Base-by-base conservation (phyloP, 371 early-diverging fungal species). In the Mortierella sp. region DNA sequence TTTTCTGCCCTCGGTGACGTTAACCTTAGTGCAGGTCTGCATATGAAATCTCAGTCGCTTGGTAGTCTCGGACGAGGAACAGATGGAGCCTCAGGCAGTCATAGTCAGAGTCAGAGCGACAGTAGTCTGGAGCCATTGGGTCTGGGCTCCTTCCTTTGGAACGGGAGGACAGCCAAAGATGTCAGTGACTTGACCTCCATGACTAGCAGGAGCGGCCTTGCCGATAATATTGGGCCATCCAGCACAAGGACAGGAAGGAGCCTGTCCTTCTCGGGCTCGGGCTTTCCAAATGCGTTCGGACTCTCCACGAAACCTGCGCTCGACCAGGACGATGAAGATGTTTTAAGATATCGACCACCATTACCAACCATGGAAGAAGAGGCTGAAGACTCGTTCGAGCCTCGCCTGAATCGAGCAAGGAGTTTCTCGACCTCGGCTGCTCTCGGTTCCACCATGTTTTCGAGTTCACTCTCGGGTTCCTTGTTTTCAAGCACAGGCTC, bases 341-440 rank as follows among this genome's bases (percentile, higher is more conserved):
- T 61, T n/a, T 48, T 67, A 13, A 47, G 67, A 41, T 67, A 61
- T 43, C 42, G 73, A 49, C 58, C 67, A 16, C 67, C 65, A 18
- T 51, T 72, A 21, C 67, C 73, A 7, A 72, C 64, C n/a, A 72
- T 72, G 73, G 73, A 72, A 26, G 73, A 72, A 30, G 73, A 72
- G 27, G 10, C 60, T 13, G 73, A 72, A 46, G 73, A 72, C 26
- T 19, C 64, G 12, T 43, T 39, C 13, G 76, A 74, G 19, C 61
- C 60, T 10, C 64, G 76, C 8, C 46, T 52, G 27, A 61, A 13
- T 27, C 68, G 76, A 9, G 41, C 69, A 14, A 58, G 76, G 30
- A 68, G 69, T 39, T 74, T 56, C 24, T 74, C 76, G 1, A 74
- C 76, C 2, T 74, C 76, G 23, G 76, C 76, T 9, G 50, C 72